Conservation (phyloP, 768 basidiomycete genomes). For the Collybiopsis luxurians region DNA sequence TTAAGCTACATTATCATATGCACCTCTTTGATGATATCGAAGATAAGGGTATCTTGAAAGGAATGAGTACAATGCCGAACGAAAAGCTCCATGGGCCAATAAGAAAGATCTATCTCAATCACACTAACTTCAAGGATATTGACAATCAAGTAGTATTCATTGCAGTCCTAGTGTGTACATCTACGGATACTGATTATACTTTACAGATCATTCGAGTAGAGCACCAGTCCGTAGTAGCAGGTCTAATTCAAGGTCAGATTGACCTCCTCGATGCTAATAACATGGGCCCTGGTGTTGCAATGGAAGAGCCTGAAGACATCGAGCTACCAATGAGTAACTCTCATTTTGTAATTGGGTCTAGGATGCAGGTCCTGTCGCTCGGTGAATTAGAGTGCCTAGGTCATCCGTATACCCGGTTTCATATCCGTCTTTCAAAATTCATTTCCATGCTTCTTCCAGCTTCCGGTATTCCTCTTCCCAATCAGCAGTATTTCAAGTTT, state of each 20-base stretch:
- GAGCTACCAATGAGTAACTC: background rate
- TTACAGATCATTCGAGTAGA: background rate
- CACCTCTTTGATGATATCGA: conserved; percentile 28
- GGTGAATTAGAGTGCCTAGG: background rate
- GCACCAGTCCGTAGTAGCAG: background rate
- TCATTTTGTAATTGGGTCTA: background rate
- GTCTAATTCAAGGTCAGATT: background rate
- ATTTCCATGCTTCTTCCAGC: background rate
- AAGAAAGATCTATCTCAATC: conserved; percentile 22
- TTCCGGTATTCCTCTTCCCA: background rate
- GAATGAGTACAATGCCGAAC: conserved; percentile 25
- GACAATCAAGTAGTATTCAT: conserved; percentile 18
- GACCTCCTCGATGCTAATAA: background rate
- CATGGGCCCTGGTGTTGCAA: background rate
- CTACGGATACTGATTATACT: background rate
- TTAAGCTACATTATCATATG: conserved; percentile 28
- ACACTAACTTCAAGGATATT: conserved; percentile 31
- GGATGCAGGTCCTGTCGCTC: background rate
- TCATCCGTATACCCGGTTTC: background rate
- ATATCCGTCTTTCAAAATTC: background rate
- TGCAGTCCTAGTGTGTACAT: too few species aligned
- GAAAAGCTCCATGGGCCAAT: conserved; percentile 28
- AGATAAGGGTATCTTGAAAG: conserved; percentile 24
- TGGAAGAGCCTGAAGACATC: background rate
- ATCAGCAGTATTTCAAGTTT: background rate